Percentiles rank a stretch among this genome's conserved stretches.
These are phyloP conservation scores for Suillus tomentosus DNA, from an alignment of 768 basidiomycete species.

Conservation along the genomic window DNA sequence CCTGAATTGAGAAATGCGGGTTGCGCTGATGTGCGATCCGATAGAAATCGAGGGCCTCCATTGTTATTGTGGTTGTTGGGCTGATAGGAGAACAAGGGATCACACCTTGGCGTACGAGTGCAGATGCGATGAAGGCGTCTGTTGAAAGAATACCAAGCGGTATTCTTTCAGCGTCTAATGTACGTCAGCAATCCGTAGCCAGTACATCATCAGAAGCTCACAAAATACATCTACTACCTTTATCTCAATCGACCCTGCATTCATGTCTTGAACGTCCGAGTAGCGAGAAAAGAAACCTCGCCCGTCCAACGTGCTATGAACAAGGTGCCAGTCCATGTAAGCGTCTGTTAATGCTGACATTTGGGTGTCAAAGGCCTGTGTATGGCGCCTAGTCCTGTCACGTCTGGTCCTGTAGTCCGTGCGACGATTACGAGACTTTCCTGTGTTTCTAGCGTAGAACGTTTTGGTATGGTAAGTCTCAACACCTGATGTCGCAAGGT, in stretches of 20 bases:
- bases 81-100: constrained; percentile 14
- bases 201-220: not conserved
- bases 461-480: not conserved
- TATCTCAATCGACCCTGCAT: not conserved
- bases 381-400: not conserved
- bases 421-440: not conserved
- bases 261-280: not conserved
- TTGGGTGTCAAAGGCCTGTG: not conserved
- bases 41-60: constrained; percentile 15
- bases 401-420: not conserved
- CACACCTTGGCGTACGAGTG: constrained; percentile 10
- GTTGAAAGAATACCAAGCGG: not conserved
- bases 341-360: not conserved
- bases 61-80: constrained; percentile 9
- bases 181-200: not conserved
- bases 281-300: not conserved
- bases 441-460: not conserved
- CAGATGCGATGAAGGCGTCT: constrained; percentile 7
- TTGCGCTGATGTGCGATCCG: constrained; percentile 11
- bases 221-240: constrained; percentile 10
- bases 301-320: not conserved
- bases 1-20: constrained; percentile 24
- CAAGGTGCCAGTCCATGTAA: constrained; percentile 8
- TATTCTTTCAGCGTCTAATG: constrained; percentile 6
- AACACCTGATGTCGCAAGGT: not conserved